Evolutionary conservation across 768 basidiomycete species (phyloP), one percentile per base, ranked within the genome.

Genomic region (Chalciporus sphaerocephalus): DNA sequence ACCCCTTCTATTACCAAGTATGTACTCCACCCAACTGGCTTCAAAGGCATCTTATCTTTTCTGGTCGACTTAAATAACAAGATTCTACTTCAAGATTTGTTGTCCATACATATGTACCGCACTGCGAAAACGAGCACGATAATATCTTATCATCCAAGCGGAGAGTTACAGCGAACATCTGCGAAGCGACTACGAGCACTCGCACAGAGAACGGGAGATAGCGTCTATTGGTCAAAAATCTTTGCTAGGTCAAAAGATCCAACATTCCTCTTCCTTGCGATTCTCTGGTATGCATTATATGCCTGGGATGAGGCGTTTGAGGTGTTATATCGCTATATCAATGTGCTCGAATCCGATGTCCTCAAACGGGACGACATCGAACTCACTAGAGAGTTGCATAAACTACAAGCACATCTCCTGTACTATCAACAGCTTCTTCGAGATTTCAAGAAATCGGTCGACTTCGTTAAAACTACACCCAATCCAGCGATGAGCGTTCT

Each of bases 241-340:
- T 67, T 57, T 17, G 0, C 17, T 0, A 49, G 30, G 20, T 56
- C 40, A 52, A 66, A 65, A 5, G 80, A 82, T 47, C 76, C 80
- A 2, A 82, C 79, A 0, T 78, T 82, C 45, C 54, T 80, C 18
- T 66, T 82, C 32, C 57, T 82, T 16, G 67, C 74, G 13, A 62
- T 74, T 23, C 62, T 83, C 20, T 83, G 81, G 81, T 79, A 80
- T 52, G 72, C 77, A 0, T 52, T 81, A 6, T 81, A 82, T 56
- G 73, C 76, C 4, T 82, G 81, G 79, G 81, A 83, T 44, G 79
- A 83, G 56, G 68, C 76, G 1, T 67, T 81, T 16, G 79, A 81
- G 49, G 58, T 64, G 6, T 47, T 83, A 27, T 78, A 78, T 54
- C 48, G 53, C 5, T 75, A 81, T 51, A 74, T 82, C 17, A 74